Evolutionary conservation across 805 yeast genomes (phyloP).

Genomic region (Limtongia smithiae): DNA sequence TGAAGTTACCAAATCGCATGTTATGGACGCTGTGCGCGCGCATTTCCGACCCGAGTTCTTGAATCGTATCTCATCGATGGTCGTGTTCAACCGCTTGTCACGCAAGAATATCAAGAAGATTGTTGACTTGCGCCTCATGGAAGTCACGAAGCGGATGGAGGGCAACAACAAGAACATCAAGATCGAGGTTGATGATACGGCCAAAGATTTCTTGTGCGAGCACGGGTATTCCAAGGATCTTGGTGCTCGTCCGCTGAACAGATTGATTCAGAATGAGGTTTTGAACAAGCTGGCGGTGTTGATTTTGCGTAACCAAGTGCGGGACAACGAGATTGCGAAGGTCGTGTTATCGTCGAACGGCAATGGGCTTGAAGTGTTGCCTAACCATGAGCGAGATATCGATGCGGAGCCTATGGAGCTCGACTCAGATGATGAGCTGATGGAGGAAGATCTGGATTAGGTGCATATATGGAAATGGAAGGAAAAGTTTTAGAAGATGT

Average conservation of each 20-base stretch:
- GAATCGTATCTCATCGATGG: conserved; percentile 90
- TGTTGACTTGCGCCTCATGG: conserved; percentile 77
- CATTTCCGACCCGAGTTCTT: conserved; percentile 98
- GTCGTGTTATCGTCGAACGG: conserved; percentile 50
- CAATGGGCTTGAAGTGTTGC: conserved; percentile 72
- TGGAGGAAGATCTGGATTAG: conserved; percentile 28
- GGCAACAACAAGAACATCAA: conserved; percentile 75
- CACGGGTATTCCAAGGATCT: conserved; percentile 88
- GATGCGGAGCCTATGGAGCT: conserved; percentile 36
- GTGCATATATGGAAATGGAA: no score
- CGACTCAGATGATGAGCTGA: conserved; percentile 30
- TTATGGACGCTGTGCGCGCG: conserved; percentile 74
- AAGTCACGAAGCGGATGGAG: conserved; percentile 80
- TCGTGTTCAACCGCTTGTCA: conserved; percentile 88
- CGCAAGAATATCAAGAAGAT: conserved; percentile 89
- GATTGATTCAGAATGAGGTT: conserved; percentile 84
- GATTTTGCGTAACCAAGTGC: conserved; percentile 78
- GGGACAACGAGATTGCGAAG: conserved; percentile 80
- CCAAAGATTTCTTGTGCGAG: conserved; percentile 75
- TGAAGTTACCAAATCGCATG: conserved; percentile 65
- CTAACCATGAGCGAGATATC: conserved; percentile 66
- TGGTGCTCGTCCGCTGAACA: conserved; percentile 91
- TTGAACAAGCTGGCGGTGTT: conserved; percentile 87
- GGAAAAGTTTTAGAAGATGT: no score
- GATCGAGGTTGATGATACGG: conserved; percentile 69